Evolutionary conservation across 495 filamentous ascomycete genomes (phyloP).

Genomic region (Chlorociboria aeruginascens): DNA sequence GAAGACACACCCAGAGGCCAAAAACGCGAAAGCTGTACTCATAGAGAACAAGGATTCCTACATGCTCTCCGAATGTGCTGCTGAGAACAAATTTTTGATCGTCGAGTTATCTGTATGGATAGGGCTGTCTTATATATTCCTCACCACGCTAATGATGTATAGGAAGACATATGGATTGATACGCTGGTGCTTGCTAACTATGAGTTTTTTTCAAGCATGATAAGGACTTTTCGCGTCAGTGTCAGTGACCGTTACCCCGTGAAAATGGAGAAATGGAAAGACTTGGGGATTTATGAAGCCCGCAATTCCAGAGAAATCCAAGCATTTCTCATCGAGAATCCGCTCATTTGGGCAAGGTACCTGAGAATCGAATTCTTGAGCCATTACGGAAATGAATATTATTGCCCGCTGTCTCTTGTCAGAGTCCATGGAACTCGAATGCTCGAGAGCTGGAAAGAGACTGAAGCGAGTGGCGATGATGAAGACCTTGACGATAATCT

Average conservation of each 20-base stretch:
- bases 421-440: constrained; percentile 92
- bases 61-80: constrained; percentile 86
- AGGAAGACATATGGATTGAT: constrained; percentile 87
- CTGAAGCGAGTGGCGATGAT: constrained; percentile 54
- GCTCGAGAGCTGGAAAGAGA: constrained; percentile 62
- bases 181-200: constrained; percentile 94
- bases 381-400: constrained; percentile 94
- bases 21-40: constrained; percentile 74
- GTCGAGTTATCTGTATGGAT: constrained; percentile 50
- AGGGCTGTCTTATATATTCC: constrained; percentile 14
- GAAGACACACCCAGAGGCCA: constrained; percentile 76
- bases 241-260: constrained; percentile 90
- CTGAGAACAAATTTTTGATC: constrained; percentile 84
- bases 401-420: constrained; percentile 82
- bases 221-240: constrained; percentile 77
- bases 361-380: constrained; percentile 80
- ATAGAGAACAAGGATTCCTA: constrained; percentile 98
- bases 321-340: constrained; percentile 83
- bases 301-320: constrained; percentile 88
- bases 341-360: constrained; percentile 91
- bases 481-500: constrained; percentile 25
- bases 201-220: constrained; percentile 97
- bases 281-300: constrained; percentile 78
- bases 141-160: constrained; percentile 24
- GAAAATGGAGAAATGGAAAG: constrained; percentile 84